A percentile compares a stretch with the other conserved stretches of the same genome.
phyloP scores from a whole-genome alignment of 495 filamentous ascomycete species.

The Opeltia flavorubescens region DNA sequence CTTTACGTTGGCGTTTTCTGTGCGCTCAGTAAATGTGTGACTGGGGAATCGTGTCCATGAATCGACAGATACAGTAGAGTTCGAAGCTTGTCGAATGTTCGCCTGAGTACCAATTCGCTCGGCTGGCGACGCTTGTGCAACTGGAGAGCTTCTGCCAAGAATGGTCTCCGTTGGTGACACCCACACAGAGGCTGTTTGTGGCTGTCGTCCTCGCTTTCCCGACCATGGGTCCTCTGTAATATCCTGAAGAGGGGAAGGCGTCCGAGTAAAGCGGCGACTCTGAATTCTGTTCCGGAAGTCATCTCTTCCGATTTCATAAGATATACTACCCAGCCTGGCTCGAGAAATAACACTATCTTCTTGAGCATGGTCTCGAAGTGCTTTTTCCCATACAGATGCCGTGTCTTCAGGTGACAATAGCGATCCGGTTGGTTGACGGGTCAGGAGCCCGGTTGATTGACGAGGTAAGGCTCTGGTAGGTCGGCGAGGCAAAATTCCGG shows the following conservation, averaged over 20 bases:
- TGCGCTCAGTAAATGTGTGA: conserved; percentile 1
- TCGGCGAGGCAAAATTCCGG: neutral
- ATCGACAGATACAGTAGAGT: neutral
- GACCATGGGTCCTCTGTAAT: neutral
- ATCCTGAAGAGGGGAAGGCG: neutral
- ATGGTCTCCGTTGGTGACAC: neutral
- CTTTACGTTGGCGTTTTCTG: neutral
- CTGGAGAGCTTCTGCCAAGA: neutral
- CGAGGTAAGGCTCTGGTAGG: neutral
- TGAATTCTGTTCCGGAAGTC: neutral
- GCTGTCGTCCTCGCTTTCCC: neutral
- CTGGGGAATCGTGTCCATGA: conserved; percentile 5
- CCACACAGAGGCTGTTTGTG: neutral
- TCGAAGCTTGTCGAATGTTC: neutral
- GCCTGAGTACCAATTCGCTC: neutral
- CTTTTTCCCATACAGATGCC: neutral
- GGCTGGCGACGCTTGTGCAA: neutral
- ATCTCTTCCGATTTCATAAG: neutral
- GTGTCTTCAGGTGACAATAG: neutral
- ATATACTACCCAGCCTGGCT: conserved; percentile 1
- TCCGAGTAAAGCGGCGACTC: neutral
- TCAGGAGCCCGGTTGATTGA: neutral
- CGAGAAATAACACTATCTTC: neutral
- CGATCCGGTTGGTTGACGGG: neutral
- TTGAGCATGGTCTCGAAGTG: conserved; percentile 3